Evolutionary conservation across 2,329 filamentous ascomycete species (phyloP).

Genomic region (Curvularia sp.): DNA sequence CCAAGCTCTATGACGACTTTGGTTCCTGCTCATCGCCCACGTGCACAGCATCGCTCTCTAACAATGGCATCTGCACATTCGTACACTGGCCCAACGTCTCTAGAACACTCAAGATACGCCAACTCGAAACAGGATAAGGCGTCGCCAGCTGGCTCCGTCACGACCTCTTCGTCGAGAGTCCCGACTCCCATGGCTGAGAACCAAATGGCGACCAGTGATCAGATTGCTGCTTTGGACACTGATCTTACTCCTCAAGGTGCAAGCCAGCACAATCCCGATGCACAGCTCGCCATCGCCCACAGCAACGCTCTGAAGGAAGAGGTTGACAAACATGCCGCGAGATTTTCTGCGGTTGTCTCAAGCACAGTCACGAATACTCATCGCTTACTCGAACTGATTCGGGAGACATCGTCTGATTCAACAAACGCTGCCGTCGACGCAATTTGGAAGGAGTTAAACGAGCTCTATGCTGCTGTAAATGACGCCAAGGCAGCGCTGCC

Average conservation of each 20-base stretch:
- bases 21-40: neutral
- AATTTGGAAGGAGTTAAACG: constrained; percentile 40
- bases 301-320: constrained; percentile 30
- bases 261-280: constrained; percentile 16
- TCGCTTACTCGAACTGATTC: constrained; percentile 35
- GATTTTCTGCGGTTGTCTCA: constrained; percentile 30
- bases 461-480: constrained; percentile 30
- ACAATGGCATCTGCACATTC: constrained; percentile 15
- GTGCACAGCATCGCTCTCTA: neutral
- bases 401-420: constrained; percentile 22
- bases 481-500: constrained; percentile 32
- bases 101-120: constrained; percentile 32
- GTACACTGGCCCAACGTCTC: constrained; percentile 22
- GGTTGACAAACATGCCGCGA: constrained; percentile 28
- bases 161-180: constrained; percentile 6
- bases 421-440: constrained; percentile 26
- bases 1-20: neutral
- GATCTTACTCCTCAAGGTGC: neutral
- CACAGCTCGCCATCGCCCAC: constrained; percentile 36
- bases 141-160: constrained; percentile 10
- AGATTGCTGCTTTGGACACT: constrained; percentile 27
- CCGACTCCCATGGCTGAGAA: constrained; percentile 8
- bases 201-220: constrained; percentile 36
- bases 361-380: constrained; percentile 28
- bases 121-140: constrained; percentile 15